A percentile compares a stretch with the other conserved stretches of the same genome.
phyloP scores from a whole-genome alignment of 2,329 filamentous ascomycete species.

The Fusarium pseudonygamai region DNA sequence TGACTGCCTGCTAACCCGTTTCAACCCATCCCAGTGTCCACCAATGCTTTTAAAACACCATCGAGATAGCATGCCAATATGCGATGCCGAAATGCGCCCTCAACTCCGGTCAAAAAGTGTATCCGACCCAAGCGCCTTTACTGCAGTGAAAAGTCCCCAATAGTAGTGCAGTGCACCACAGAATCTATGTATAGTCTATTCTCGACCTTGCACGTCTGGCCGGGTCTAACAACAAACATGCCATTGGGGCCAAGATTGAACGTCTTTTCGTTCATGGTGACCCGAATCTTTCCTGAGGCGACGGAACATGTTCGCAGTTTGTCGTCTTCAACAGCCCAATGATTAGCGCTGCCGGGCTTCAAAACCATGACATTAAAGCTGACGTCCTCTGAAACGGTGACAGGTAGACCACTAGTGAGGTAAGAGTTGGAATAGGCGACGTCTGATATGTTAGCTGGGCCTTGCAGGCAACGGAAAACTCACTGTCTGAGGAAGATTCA shows the following conservation, averaged over 20 bases:
- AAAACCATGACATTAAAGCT: constrained; percentile 53
- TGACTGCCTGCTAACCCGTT: constrained; percentile 16
- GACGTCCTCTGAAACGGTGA: constrained; percentile 51
- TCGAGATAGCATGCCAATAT: neutral
- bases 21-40: neutral
- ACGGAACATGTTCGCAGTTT: constrained; percentile 53
- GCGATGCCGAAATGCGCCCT: neutral
- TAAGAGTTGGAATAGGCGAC: constrained; percentile 57
- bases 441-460: constrained; percentile 42
- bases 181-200: constrained; percentile 58
- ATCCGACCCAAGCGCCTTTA: neutral
- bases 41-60: neutral
- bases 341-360: constrained; percentile 50
- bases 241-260: constrained; percentile 57
- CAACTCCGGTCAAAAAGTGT: constrained; percentile 5
- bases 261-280: constrained; percentile 49
- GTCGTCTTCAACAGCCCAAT: constrained; percentile 43
- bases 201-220: constrained; percentile 49
- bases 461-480: constrained; percentile 28
- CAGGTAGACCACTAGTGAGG: constrained; percentile 49
- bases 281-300: constrained; percentile 52
- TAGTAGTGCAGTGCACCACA: constrained; percentile 53
- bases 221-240: constrained; percentile 54
- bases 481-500: constrained; percentile 48
- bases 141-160: constrained; percentile 38